Evolutionary conservation across 805 yeast species (phyloP), one percentile per base, ranked within the genome.

Genomic region (Starmera amethionina): DNA sequence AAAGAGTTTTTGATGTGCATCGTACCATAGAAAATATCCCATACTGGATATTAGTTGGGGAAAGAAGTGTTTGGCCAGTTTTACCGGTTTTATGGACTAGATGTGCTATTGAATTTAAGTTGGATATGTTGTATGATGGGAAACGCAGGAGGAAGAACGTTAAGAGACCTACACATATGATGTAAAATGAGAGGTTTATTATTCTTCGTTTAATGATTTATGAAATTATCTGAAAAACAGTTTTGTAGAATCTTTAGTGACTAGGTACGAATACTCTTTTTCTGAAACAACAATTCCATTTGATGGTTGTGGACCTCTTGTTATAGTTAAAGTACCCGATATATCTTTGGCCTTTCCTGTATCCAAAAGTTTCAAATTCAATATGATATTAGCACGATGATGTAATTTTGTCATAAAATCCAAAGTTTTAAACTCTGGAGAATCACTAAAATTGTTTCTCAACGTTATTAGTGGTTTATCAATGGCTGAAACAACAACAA

Each of bases 21-120:
- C 67, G 87, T 48, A 79, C 88, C 0, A 74, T 87, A 52, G 95
- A 87, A 54, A 88, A 86, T 56, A 81, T 88, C 18, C 82, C 87
- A 5, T 86, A 87, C 55, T 90, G 97, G 95, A 77, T 88, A 12
- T 65, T 73, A 39, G 86, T 89, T 29, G 98, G 98, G 5, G 97
- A 90, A 58, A 68, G 82, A 46, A 82, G 95, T 35, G 87, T 88
- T 2, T 93, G 97, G 97, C 95, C 96, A 1, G 73, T 86, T 39
- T 68, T 86, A 45, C 86, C 96, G 0, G 65, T 88, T 31, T 67
- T 93, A 28, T 80, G 88, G 77, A 82, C 95, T 1, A 67, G 98
- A 36, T 85, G 96, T 52, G 78, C 89, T 1, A 82, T 90, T 40
- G 98, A 90, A 65, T 86, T 82, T 61, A 82, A 88, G 22, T 66